phyloP scores from a whole-genome alignment of 177 flowering plant species.

The Vitis hybrid region DNA sequence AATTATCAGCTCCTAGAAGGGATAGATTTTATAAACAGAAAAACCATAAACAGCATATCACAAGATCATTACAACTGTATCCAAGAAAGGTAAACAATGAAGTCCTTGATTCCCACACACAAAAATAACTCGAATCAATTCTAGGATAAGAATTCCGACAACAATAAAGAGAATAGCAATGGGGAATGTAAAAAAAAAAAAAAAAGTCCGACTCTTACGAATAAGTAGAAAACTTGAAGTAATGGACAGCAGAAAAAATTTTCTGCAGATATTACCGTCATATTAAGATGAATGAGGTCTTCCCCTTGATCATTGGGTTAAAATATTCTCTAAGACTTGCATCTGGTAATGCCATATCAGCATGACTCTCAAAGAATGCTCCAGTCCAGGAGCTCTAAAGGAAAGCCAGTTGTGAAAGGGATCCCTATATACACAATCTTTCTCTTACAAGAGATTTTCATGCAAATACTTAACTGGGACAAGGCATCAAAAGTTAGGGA shows the following conservation, averaged over 20 bases:
- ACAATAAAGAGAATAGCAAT: background rate
- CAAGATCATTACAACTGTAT: too few species aligned
- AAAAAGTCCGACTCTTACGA: too few species aligned
- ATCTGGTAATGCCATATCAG: background rate
- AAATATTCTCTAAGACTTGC: background rate
- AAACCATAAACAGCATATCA: too few species aligned
- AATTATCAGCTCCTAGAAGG: background rate
- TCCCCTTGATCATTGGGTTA: background rate
- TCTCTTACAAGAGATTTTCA: background rate
- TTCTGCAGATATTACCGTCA: background rate
- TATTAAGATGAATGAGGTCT: background rate
- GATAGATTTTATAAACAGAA: too few species aligned
- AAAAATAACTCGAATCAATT: background rate
- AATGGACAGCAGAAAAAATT: background rate
- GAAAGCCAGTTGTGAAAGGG: background rate
- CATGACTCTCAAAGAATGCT: constrained; percentile 1
- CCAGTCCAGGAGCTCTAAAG: background rate
- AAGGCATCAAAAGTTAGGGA: background rate
- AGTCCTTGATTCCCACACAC: too few species aligned
- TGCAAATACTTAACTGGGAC: background rate
- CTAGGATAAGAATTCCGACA: background rate
- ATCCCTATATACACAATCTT: background rate
- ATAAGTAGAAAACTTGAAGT: background rate
- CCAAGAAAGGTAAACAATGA: too few species aligned
- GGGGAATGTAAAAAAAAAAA: too few species aligned